These are phyloP conservation scores for Codiaeum variegatum DNA, from an alignment of 441 rosid genomes.

Conservation along the genomic window DNA sequence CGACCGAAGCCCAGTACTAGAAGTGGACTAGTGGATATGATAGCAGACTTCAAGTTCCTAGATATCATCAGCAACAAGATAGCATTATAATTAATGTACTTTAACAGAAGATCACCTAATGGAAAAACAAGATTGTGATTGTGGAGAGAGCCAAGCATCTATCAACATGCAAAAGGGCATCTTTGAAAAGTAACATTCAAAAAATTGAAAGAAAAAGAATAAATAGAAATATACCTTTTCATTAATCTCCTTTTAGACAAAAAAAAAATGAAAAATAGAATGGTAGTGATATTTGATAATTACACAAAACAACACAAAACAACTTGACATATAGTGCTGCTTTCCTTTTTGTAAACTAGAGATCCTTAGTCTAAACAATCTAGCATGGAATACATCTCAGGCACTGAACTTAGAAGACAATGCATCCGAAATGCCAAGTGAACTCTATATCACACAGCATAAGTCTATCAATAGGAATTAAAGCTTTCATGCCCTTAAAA, in stretches of 20 bases:
- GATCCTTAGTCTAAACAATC: not conserved
- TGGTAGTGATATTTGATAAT: not conserved
- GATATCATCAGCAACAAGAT: conserved; percentile 14
- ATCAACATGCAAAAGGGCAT: not conserved
- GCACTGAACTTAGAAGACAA: not conserved
- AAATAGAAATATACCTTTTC: not conserved
- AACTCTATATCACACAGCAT: not conserved
- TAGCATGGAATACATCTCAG: not conserved
- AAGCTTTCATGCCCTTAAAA: not conserved
- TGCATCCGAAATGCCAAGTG: not conserved
- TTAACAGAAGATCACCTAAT: not conserved
- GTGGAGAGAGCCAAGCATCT: not conserved
- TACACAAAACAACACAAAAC: not conserved
- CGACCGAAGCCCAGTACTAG: conserved; percentile 69
- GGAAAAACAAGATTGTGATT: not conserved
- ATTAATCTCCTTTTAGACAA: not conserved
- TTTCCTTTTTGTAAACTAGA: not conserved
- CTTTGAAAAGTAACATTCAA: not conserved
- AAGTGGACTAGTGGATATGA: conserved; percentile 58
- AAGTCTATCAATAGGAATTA: not conserved
- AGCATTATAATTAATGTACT: conserved; percentile 5
- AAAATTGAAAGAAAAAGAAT: not conserved
- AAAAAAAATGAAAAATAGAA: not conserved
- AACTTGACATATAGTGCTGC: not conserved
- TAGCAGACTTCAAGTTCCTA: conserved; percentile 58